Conservation (phyloP, 371 early-diverging fungal species). For the Haplosporangium sp. region DNA sequence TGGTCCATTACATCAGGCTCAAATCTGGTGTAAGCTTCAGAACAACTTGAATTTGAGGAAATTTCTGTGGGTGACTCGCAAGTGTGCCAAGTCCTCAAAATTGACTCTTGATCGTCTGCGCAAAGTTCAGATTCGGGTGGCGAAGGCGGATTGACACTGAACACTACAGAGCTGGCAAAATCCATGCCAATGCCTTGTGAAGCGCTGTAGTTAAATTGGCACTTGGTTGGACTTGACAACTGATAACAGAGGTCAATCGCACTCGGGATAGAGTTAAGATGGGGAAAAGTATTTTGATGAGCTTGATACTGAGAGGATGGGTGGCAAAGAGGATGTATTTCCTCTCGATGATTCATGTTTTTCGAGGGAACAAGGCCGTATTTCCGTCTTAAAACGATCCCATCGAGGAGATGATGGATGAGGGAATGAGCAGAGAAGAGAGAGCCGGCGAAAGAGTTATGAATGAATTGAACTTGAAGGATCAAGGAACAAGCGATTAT, state of each 20-base stretch:
- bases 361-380: background rate
- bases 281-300: background rate
- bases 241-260: background rate
- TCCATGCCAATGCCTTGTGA: conserved; percentile 26
- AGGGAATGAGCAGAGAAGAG: background rate
- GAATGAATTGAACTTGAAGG: background rate
- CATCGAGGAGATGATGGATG: background rate
- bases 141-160: conserved; percentile 41
- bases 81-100: conserved; percentile 32
- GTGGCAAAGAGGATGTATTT: background rate
- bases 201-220: background rate
- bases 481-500: background rate
- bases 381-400: background rate
- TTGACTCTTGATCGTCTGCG: conserved; percentile 39
- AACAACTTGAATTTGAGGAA: background rate
- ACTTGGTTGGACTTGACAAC: background rate
- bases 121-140: conserved; percentile 26
- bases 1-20: conserved; percentile 17
- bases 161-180: conserved; percentile 23
- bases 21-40: background rate
- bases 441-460: background rate
- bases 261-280: background rate
- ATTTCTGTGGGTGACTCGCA: background rate
- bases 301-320: background rate
- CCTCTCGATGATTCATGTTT: background rate